Evolutionary conservation across 768 basidiomycete species (phyloP), one percentile per base, ranked within the genome.

Genomic region (Trametes cubensis): DNA sequence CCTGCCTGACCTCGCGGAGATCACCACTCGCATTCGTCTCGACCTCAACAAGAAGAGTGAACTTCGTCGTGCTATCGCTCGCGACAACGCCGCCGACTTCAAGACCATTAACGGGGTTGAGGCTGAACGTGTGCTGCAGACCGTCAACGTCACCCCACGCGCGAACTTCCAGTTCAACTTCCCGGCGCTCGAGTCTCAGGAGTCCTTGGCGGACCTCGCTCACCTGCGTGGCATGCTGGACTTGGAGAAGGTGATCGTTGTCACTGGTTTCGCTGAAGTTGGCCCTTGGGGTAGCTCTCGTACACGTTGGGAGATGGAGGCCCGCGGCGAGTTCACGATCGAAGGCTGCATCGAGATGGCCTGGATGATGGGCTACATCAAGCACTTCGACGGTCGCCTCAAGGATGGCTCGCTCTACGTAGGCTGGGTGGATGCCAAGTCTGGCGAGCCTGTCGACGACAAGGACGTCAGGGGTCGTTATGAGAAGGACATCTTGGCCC

Each of bases 291-390:
- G 97, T 66, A 95, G 93, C 71, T 91, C 96, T 17, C 87, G 97
- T 61, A 99, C 97, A 2, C 87, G 97, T 61, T 99, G 97, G 97
- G 97, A 99, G 79, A 98, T 99, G 95, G 97, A 99, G 73, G 95
- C 95, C 48, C 84, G 87, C 48, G 96, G 97, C n/a, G 88, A 96
- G 71, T 90, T 98, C 76, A 95, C 95, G 1, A 95, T 98, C 68
- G 90, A 97, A 74, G 97, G 97, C 20, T 94, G 93, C 71, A 97
- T 99, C 70, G 97, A 99, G 79, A 96, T 99, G 92, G 95, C 96
- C 3, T 99, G 96, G 95, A 88, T 98, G 76, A 98, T 95, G 93
- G 96, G 97, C 44, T 86, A 85, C 78, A 97, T 98, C 84, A 97
- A 95, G 76, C 95, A 99, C 80, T 96, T 98, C 76, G 93, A 99